These are phyloP conservation scores for Lactuca sativa DNA, from an alignment of 129 eudicot genomes.

Conservation along the genomic window DNA sequence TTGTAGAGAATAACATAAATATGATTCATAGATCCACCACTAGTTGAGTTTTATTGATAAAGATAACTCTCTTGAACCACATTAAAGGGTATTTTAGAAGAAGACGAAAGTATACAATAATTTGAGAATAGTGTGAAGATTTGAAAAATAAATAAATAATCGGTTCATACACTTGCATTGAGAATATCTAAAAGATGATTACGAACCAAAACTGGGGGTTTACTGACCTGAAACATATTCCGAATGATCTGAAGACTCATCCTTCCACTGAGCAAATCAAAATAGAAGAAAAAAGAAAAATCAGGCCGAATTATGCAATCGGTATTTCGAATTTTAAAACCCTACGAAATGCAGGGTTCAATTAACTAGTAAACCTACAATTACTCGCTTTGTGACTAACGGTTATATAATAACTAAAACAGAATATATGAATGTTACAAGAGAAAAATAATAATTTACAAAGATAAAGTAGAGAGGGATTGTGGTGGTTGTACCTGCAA, in stretches of 20 bases:
- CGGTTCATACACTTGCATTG: background rate
- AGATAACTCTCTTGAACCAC: background rate
- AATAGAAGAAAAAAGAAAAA: background rate
- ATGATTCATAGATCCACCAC: slow-evolving; percentile 3
- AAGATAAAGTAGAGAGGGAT: slow-evolving; percentile 7
- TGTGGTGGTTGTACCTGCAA: slow-evolving; percentile 8
- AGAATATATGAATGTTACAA: slow-evolving; percentile 6
- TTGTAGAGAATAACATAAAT: slow-evolving; percentile 3
- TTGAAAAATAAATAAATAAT: background rate
- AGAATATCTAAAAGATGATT: background rate
- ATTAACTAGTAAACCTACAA: slow-evolving; percentile 7
- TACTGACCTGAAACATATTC: slow-evolving; percentile 34
- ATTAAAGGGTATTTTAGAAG: background rate
- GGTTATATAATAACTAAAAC: background rate
- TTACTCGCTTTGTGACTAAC: slow-evolving; percentile 1
- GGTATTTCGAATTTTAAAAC: slow-evolving; percentile 12
- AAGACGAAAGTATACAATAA: background rate
- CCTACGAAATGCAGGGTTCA: slow-evolving; percentile 1
- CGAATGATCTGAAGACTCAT: slow-evolving; percentile 29
- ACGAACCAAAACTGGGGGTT: background rate
- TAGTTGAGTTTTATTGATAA: background rate
- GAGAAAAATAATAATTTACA: background rate
- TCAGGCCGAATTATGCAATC: background rate
- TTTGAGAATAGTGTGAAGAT: background rate
- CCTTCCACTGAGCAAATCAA: slow-evolving; percentile 26